Percentiles rank a stretch among this genome's conserved stretches.
Conservation (phyloP, 2,329 filamentous ascomycete genomes). For the Cercospora janseana region DNA sequence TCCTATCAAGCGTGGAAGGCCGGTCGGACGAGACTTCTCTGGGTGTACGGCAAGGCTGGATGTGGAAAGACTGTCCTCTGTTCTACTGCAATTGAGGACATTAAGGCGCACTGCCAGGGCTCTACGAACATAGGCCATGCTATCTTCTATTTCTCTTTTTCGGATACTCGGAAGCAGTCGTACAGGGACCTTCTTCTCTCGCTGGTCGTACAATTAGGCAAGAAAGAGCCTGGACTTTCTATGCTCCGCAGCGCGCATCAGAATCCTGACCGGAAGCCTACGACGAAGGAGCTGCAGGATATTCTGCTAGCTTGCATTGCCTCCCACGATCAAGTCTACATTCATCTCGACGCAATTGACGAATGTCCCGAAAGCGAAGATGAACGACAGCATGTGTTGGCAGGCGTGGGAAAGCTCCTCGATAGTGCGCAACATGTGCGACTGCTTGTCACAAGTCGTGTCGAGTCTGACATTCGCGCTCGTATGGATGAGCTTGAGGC, state of each 20-base stretch:
- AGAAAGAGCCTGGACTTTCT: constrained; percentile 15
- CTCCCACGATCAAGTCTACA: constrained; percentile 28
- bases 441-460: constrained; percentile 26
- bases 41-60: constrained; percentile 26
- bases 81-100: constrained; percentile 25
- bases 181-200: constrained; percentile 19
- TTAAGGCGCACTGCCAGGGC: constrained; percentile 12
- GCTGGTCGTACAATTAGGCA: constrained; percentile 23
- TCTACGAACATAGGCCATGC: constrained; percentile 7
- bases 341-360: constrained; percentile 39
- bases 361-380: constrained; percentile 29
- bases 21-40: constrained; percentile 5
- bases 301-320: constrained; percentile 20
- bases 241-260: constrained; percentile 18
- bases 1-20: constrained; percentile 16
- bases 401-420: constrained; percentile 14
- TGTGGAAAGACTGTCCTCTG: constrained; percentile 30
- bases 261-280: constrained; percentile 10
- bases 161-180: constrained; percentile 24
- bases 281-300: constrained; percentile 21
- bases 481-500: constrained; percentile 14
- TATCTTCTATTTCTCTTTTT: constrained; percentile 27
- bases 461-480: constrained; percentile 17
- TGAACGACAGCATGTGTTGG: constrained; percentile 17
- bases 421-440: constrained; percentile 16